Base-by-base conservation (phyloP, 192 early-diverging fungal genomes). In the Powellomyces hirtus region DNA sequence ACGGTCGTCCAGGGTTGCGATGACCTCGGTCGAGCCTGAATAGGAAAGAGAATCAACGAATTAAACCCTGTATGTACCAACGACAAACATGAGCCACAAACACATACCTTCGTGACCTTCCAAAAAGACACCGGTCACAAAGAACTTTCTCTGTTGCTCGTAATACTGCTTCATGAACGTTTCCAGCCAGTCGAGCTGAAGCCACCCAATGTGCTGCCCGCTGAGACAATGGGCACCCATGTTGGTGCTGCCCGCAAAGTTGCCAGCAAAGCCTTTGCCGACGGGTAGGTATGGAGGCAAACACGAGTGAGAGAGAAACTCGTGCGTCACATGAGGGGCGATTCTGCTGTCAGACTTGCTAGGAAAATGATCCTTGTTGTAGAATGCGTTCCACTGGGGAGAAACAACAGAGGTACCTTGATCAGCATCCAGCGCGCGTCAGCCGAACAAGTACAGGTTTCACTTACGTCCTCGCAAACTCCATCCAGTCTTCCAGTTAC, bases 61-160 rank as follows among this genome's bases (percentile, higher is more conserved):
- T n/a, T n/a, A n/a, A n/a, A n/a, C n/a, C n/a, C n/a, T n/a, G n/a
- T n/a, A n/a, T n/a, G n/a, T n/a, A n/a, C n/a, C n/a, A n/a, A n/a
- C n/a, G n/a, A n/a, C n/a, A n/a, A n/a, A n/a, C n/a, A n/a, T n/a
- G n/a, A n/a, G n/a, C n/a, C n/a, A n/a, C n/a, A n/a, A n/a, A n/a
- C 40, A 42, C 40, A 42, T 42, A 42, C 40, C 53, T 29, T 56
- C 53, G 53, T 56, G 53, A 18, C 53, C 53, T 56, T 56, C 53
- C 16, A 56, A 31, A 18, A 56, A 56, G 20, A 56, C 53, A 29
- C 53, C 53, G 3, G 53, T 56, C 27, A 56, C 53, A 56, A 56
- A 56, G 53, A 56, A 56, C 29, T 56, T 56, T 4, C 29, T 16
- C 53, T 56, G 24, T 31, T 56, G 2, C 53, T 56, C 53, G 20